Conservation (phyloP, 345 rosid species). For the Citrus cavaleriei region DNA sequence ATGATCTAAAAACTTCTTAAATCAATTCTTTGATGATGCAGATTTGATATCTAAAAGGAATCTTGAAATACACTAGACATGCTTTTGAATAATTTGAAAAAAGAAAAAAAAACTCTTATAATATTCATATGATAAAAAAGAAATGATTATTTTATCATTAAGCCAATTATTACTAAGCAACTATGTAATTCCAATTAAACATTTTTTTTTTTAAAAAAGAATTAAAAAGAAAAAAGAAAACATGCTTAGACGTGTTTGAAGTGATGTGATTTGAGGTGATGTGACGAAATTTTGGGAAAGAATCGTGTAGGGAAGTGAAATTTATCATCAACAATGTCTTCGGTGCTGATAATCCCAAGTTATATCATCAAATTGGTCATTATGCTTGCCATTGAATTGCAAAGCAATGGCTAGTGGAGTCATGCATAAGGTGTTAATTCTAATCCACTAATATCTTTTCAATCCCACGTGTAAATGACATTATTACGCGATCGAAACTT, state of each 20-base stretch:
- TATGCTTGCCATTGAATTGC: conserved; percentile 4
- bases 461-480: not conserved
- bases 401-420: not conserved
- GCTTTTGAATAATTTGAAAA: no score
- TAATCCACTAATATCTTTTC: conserved; percentile 2
- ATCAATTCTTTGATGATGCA: no score
- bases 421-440: not conserved
- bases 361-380: not conserved
- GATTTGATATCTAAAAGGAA: no score
- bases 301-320: not conserved
- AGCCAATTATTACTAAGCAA: no score
- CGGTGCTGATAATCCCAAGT: conserved; percentile 9
- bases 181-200: no score
- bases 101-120: no score
- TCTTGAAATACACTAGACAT: no score
- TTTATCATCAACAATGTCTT: not conserved
- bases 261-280: not conserved
- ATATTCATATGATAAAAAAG: no score
- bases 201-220: no score
- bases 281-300: not conserved
- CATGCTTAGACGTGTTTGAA: not conserved
- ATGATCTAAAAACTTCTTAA: no score
- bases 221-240: not conserved
- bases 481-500: not conserved
- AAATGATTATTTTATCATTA: no score